Evolutionary conservation across 2,329 filamentous ascomycete species (phyloP).

Genomic region (Botryotinia narcissicola): DNA sequence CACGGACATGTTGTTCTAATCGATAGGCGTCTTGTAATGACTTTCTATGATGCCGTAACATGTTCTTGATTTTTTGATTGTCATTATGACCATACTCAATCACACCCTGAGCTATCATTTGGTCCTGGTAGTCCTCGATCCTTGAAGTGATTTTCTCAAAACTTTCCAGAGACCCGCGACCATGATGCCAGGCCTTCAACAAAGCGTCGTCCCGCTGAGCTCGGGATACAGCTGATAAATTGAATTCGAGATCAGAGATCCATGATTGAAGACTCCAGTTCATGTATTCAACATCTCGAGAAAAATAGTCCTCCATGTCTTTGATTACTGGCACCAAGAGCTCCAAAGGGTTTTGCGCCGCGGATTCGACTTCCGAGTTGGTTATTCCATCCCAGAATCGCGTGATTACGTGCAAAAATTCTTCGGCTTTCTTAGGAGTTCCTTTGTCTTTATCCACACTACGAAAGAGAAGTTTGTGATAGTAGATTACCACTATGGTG

Average conservation of each 20-base stretch:
- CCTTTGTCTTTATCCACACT: background rate
- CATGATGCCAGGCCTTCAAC: background rate
- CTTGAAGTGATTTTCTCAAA: slow-evolving; percentile 10
- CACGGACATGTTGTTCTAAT: background rate
- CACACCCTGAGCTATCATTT: slow-evolving; percentile 24
- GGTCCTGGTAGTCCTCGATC: slow-evolving; percentile 24
- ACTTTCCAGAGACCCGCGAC: background rate
- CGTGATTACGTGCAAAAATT: background rate
- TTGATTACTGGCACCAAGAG: background rate
- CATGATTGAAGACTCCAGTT: background rate
- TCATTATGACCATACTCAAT: background rate
- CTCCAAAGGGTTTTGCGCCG: background rate
- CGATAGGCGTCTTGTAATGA: too few relatives aligned
- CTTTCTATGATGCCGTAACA: background rate
- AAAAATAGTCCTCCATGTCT: background rate
- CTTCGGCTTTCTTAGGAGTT: background rate
- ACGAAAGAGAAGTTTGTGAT: background rate
- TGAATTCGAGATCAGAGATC: background rate
- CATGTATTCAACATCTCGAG: background rate
- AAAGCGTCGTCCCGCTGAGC: background rate
- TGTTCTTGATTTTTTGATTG: background rate
- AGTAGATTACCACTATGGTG: background rate
- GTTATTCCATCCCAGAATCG: background rate
- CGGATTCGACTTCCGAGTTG: background rate
- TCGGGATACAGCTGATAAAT: background rate